phyloP scores from a whole-genome alignment of 192 early-diverging fungal genomes.

The Umbelopsis vinacea region DNA sequence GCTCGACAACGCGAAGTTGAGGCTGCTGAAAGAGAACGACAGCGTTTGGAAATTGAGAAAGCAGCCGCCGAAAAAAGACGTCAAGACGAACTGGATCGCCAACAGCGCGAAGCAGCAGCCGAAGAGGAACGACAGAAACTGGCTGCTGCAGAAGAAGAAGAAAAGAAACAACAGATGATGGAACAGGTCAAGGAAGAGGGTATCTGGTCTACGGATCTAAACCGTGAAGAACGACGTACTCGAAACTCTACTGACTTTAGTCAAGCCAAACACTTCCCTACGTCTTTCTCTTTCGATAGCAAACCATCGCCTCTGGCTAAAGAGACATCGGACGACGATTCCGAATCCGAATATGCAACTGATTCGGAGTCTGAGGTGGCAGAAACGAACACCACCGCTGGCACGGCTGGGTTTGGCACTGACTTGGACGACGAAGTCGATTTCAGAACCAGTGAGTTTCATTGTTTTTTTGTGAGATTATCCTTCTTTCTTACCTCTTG shows the following conservation, averaged over 20 bases:
- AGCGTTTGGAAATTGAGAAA: background rate
- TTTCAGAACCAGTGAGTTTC: slow-evolving; percentile 40
- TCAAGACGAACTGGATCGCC: slow-evolving; percentile 12
- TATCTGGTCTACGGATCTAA: background rate
- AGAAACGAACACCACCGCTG: slow-evolving; percentile 33
- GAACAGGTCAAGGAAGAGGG: slow-evolving; percentile 9
- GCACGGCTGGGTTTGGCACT: slow-evolving; percentile 40
- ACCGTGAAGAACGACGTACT: slow-evolving; percentile 1
- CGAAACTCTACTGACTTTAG: slow-evolving; percentile 9
- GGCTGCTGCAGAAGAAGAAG: too few relatives aligned
- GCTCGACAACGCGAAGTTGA: background rate
- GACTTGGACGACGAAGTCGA: slow-evolving; percentile 46
- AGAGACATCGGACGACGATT: background rate
- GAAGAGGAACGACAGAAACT: too few relatives aligned
- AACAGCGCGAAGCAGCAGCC: background rate
- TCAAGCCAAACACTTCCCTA: slow-evolving; percentile 5
- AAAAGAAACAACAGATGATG: too few relatives aligned
- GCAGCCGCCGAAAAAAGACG: background rate
- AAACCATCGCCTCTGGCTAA: too few relatives aligned
- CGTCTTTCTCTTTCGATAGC: background rate
- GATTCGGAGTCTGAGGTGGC: background rate
- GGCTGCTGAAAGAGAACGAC: background rate
- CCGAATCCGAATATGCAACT: slow-evolving; percentile 1
- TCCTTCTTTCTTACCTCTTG: too few relatives aligned
- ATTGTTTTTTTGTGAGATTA: too few relatives aligned